Conservation (phyloP, 768 basidiomycete genomes). For the Agaricus bisporus region DNA sequence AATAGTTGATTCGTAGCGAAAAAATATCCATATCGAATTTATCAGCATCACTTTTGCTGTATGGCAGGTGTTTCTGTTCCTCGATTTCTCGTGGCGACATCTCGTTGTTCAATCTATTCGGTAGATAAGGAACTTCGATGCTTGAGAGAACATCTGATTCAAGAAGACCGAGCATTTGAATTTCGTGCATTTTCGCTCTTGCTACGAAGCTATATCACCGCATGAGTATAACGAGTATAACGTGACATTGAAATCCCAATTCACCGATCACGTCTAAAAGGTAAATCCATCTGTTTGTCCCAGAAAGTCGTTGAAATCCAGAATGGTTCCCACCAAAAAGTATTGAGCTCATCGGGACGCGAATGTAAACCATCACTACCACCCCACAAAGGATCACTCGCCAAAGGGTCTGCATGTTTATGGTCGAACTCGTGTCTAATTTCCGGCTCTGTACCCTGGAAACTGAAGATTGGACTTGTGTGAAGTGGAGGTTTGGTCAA, state of each 20-base stretch:
- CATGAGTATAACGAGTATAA: constrained; percentile 1
- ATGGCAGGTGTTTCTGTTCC: constrained; percentile 29
- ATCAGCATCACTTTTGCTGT: constrained; percentile 54
- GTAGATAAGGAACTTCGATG: constrained; percentile 80
- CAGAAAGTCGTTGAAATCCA: constrained; percentile 80
- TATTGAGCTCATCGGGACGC: constrained; percentile 37
- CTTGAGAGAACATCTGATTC: constrained; percentile 88
- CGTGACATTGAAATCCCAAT: neutral
- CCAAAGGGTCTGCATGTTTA: constrained; percentile 57
- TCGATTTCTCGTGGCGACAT: constrained; percentile 12
- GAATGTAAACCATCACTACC: constrained; percentile 43
- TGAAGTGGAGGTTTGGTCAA: constrained; percentile 90
- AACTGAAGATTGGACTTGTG: constrained; percentile 90
- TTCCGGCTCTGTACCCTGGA: constrained; percentile 60
- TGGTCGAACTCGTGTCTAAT: constrained; percentile 38
- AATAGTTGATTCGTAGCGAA: constrained; percentile 34
- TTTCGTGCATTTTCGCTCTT: constrained; percentile 95
- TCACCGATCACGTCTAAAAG: constrained; percentile 74
- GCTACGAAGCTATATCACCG: constrained; percentile 67
- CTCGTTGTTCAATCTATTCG: constrained; percentile 31
- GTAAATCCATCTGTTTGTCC: constrained; percentile 84
- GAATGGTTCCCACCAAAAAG: constrained; percentile 89
- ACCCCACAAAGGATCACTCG: constrained; percentile 72
- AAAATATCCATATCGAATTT: constrained; percentile 73
- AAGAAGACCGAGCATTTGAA: constrained; percentile 88